Conservation (phyloP, 2,329 filamentous ascomycete species). For the Colletotrichum lupini region DNA sequence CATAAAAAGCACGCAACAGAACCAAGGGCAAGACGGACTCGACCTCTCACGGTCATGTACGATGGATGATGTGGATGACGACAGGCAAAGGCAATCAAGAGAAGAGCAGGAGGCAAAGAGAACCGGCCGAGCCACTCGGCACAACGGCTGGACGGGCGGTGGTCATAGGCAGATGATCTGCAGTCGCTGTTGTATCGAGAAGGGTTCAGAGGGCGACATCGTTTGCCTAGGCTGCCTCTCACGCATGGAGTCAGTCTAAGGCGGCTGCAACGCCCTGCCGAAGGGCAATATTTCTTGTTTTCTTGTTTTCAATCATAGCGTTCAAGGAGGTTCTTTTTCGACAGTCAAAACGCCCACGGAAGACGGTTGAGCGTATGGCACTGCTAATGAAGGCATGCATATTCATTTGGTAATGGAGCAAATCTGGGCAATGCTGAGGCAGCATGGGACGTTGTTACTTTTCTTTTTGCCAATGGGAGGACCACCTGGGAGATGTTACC, state of each 20-base stretch:
- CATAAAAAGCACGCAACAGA: slow-evolving; percentile 1
- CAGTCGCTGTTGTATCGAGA: slow-evolving; percentile 76
- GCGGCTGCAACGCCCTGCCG: too few relatives aligned
- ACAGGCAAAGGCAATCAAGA: slow-evolving; percentile 32
- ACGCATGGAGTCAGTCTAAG: slow-evolving; percentile 52
- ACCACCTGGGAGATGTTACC: background rate
- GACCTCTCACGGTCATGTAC: slow-evolving; percentile 56
- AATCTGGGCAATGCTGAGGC: slow-evolving; percentile 14
- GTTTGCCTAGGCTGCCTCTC: slow-evolving; percentile 73
- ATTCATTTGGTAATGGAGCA: slow-evolving; percentile 6
- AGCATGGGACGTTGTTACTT: slow-evolving; percentile 5
- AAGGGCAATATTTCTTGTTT: background rate
- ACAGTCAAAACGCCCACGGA: background rate
- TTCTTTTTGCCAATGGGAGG: background rate
- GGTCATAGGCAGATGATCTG: slow-evolving; percentile 69
- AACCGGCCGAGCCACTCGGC: background rate
- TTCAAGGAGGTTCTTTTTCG: slow-evolving; percentile 1
- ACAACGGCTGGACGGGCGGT: slow-evolving; percentile 49
- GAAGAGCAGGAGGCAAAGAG: slow-evolving; percentile 12
- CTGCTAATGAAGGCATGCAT: slow-evolving; percentile 34
- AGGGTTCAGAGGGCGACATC: slow-evolving; percentile 71
- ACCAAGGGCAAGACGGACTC: slow-evolving; percentile 30
- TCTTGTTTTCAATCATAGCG: slow-evolving; percentile 4
- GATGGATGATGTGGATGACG: slow-evolving; percentile 61
- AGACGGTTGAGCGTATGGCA: background rate